Evolutionary conservation across 1,139 yeast genomes (phyloP), one percentile per base, ranked within the genome.

Genomic region (Pichia terricola): DNA sequence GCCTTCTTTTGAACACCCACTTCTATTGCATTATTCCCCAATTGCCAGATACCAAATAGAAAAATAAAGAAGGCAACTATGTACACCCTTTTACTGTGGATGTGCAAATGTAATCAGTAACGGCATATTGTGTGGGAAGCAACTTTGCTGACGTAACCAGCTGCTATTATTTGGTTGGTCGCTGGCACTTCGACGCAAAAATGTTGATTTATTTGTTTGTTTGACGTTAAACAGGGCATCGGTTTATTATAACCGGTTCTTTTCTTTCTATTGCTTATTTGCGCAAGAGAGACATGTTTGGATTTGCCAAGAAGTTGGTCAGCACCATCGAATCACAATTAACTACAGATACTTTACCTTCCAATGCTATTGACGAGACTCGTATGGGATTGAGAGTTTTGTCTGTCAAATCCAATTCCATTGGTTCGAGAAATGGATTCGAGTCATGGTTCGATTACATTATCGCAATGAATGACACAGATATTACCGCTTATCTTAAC

Each of bases 381-480:
- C 57, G 67, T 9, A 60, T 67, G 42, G 88, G 86, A 1, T 67
- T 81, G 44, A 67, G 87, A 34, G 73, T 81, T 3, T 56, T 81
- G 1, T 64, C 68, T 28, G 78, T 76, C 4, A 72, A 66, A 36
- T 61, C 63, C 34, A 64, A 59, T 42, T 70, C 79, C 1, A 51
- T 61, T 11, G 75, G 70, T 6, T 58, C 64, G 10, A 68, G 64
- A 33, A 63, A 68, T 32, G 83, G 81, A 4, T 61, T 91, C 28
- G 94, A 87, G 62, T 73, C 94, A 9, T 81, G 87, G 78, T 91
- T 89, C 58, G 97, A 91, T 61, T 89, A 72, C 59, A 77, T 91
- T 40, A 73, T 88, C 30, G 81, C 83, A 3, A 68, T 89, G 48
- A 85, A 89, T 56, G 87, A 85, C 41, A 81, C 77, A 51, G 85